Percentiles rank a stretch among this genome's conserved stretches.
These are phyloP conservation scores for Botryotinia convoluta DNA, from an alignment of 2,329 filamentous ascomycete genomes.

Conservation along the genomic window DNA sequence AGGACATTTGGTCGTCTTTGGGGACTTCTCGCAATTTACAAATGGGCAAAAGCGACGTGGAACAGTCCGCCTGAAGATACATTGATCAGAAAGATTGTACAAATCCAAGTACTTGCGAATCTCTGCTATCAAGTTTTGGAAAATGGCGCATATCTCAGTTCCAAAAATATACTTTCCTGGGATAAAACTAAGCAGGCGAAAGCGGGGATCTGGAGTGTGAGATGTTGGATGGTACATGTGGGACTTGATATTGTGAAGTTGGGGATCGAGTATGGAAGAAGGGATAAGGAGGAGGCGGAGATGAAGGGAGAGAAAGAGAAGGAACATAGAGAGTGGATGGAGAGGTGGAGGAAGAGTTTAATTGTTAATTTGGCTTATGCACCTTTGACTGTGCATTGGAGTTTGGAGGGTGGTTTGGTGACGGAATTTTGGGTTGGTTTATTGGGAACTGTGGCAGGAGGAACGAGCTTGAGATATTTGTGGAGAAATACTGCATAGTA, in stretches of 20 bases:
- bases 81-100: constrained; percentile 53
- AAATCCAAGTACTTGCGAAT: constrained; percentile 66
- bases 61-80: constrained; percentile 42
- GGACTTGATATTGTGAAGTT: constrained; percentile 71
- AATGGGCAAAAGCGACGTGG: constrained; percentile 56
- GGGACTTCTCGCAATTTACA: constrained; percentile 71
- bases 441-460: constrained; percentile 52
- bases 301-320: constrained; percentile 34
- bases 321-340: constrained; percentile 39
- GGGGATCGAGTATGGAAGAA: constrained; percentile 33
- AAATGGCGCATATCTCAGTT: constrained; percentile 75
- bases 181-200: constrained; percentile 54
- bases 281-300: constrained; percentile 36
- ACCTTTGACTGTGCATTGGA: constrained; percentile 83
- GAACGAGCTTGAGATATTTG: constrained; percentile 44
- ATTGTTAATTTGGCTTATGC: constrained; percentile 72
- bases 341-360: constrained; percentile 62
- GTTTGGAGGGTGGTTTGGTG: constrained; percentile 63
- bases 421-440: constrained; percentile 57
- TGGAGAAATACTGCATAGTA: constrained; percentile 41
- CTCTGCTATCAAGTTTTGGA: constrained; percentile 75
- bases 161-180: constrained; percentile 67
- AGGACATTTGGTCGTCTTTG: constrained; percentile 74
- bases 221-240: constrained; percentile 79
- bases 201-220: constrained; percentile 69